These are phyloP conservation scores for Cutaneotrichosporon dermatis DNA, from an alignment of 1,284 basidiomycete genomes.

Conservation along the genomic window DNA sequence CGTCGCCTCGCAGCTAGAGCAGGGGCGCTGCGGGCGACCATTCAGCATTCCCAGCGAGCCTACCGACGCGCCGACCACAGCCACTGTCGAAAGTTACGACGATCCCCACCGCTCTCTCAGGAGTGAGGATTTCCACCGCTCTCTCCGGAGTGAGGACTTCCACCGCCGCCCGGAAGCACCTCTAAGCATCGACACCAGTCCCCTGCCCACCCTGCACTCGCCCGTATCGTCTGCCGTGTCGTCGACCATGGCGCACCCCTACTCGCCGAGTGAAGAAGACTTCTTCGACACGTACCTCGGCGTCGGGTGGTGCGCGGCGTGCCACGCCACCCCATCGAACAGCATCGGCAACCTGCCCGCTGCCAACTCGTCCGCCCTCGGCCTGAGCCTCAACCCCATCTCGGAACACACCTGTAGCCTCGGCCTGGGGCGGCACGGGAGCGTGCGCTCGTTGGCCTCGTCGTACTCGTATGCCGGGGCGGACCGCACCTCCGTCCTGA, in stretches of 20 bases:
- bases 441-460: not conserved
- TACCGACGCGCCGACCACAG: not conserved
- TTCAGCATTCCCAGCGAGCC: not conserved
- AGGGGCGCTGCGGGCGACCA: not conserved
- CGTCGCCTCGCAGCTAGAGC: not conserved
- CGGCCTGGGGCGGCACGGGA: not conserved
- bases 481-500: not conserved
- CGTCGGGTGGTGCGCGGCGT: not conserved
- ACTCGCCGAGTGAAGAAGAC: not conserved
- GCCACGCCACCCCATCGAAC: not conserved
- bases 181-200: not conserved
- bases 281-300: slow-evolving; percentile 1
- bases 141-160: too few relatives aligned
- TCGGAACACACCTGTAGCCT: not conserved
- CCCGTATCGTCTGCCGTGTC: too few relatives aligned
- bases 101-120: not conserved
- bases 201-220: too few relatives aligned
- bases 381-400: not conserved
- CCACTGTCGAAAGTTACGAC: not conserved
- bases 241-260: not conserved
- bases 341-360: not conserved
- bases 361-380: not conserved
- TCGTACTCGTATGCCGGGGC: not conserved
- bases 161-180: not conserved
- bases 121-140: not conserved